Evolutionary conservation across 2,329 filamentous ascomycete species (phyloP), one percentile per base, ranked within the genome.

Genomic region (Alternaria triticina): DNA sequence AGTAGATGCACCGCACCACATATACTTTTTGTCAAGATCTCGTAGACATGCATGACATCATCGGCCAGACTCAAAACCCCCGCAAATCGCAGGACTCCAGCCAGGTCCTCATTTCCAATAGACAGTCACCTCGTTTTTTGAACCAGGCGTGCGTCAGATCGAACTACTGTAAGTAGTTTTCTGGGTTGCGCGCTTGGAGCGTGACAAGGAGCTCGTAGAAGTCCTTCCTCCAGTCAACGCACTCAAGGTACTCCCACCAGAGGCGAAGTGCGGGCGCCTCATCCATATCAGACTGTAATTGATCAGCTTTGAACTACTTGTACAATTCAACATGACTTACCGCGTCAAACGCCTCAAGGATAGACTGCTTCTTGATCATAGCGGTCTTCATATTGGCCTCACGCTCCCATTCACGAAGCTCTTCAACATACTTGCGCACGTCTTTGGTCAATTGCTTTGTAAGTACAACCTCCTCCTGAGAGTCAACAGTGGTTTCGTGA

Each of bases 241-340:
- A 84, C 69, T 83, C 67, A 27, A 85, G 73, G 54, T 84, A 85
- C 71, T 85, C 82, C 80, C 81, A 83, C 79, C 79, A 83, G 23
- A 84, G 76, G 17, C 83, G 75, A 9, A 85, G 71, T 6, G 82
- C 82, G 1, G 79, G 78, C 11, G 77, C 74, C 6, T 77, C 70
- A 40, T 79, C 82, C 1, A 75, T 72, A 70, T 84, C 82, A 36
- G 79, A 75, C 69, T 78, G 36, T 33, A 13, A 12, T 36, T 4
- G 36, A 54, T 64, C 47, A 68, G 62, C 45, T 50, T 22, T 3
- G 25, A 25, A 5, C 9, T 43, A 11, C 17, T 23, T 3, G 3
- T 23, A 17, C 11, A n/a, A 7, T n/a, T 27, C 5, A 4, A 57
- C 36, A 13, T 11, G 6, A 73, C 78, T 69, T 71, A 77, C 78